Evolutionary conservation across 176 grass and related monocot species (phyloP), one percentile per base, ranked within the genome.

Genomic region (Oryza glumipatula): DNA sequence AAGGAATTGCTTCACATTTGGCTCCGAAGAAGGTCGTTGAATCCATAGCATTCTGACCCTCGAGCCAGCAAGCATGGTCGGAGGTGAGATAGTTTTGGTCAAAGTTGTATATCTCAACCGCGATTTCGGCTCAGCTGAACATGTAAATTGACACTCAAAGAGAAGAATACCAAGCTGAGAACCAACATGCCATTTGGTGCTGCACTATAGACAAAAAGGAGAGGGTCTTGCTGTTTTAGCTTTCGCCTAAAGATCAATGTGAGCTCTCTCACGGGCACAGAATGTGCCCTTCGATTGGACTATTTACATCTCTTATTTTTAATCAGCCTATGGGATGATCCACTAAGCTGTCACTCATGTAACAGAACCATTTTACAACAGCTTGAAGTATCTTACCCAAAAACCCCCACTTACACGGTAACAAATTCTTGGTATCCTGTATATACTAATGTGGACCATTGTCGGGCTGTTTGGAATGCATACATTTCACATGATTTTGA

Each of bases 111-210:
- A 82, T 82, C 83, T 82, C 64, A 78, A 84, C 80, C 77, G 60
- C 22, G 41, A 67, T 84, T 81, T 73, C 11, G 41, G 80, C 51
- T 76, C 65, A 72, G 51, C 56, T 79, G 61, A 67, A 80, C 44
- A 41, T 87, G 74, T 94, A 88, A 87, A 84, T 79, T 81, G 86
- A 44, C 70, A 85, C 68, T 47, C 74, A 35, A 74, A 67, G 41
- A 24, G 65, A 76, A 81, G 78, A 69, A 80, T 68, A 33, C 24
- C 52, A 82, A 89, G 49, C 32, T 51, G 77, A 71, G 71, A 51
- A 71, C 56, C 39, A 28, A 7, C 6, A 7, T 14, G 63, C 67
- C 65, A 86, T 72, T 68, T 26, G 22, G 68, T 76, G 38, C 36
- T 9, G 65, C 48, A 51, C 49, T 39, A 41, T 70, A 79, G 67